phyloP scores from a whole-genome alignment of 257 asterid genomes.

The Sherardia arvensis region DNA sequence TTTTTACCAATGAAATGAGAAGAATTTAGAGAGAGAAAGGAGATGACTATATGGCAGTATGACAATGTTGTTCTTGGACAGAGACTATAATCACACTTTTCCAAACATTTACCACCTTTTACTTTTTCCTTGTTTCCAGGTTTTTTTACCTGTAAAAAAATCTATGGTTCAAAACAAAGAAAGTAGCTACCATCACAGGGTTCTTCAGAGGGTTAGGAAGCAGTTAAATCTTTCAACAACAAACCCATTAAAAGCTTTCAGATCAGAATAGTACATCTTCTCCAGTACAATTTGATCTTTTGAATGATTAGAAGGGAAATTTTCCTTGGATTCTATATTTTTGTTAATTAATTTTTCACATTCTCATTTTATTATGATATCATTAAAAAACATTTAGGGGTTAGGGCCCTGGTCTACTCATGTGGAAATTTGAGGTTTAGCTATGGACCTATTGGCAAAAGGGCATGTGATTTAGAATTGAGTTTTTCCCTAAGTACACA shows the following conservation, averaged over 20 bases:
- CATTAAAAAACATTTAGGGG: too few species aligned
- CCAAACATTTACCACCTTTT: constrained; percentile 30
- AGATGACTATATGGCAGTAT: constrained; percentile 25
- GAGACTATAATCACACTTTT: constrained; percentile 41
- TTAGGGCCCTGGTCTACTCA: background rate
- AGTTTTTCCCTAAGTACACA: background rate
- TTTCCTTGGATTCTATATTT: background rate
- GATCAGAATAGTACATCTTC: constrained; percentile 6
- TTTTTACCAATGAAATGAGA: constrained; percentile 14
- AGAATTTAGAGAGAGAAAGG: constrained; percentile 22
- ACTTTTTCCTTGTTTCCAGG: constrained; percentile 40
- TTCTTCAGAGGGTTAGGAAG: constrained; percentile 10
- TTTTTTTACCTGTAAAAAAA: background rate
- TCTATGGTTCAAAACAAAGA: constrained; percentile 22
- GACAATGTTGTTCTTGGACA: constrained; percentile 5
- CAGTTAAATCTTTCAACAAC: constrained; percentile 23
- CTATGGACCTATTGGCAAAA: constrained; percentile 13
- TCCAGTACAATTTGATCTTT: background rate
- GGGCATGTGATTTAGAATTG: constrained; percentile 1
- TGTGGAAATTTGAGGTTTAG: background rate
- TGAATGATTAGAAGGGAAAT: background rate
- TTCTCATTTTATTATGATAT: background rate
- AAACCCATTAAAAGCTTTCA: constrained; percentile 27
- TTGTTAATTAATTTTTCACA: too few species aligned
- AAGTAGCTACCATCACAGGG: constrained; percentile 30